Percentiles rank a stretch among this genome's conserved stretches.
phyloP scores from a whole-genome alignment of 2,329 filamentous ascomycete genomes.

The Tolypocladium cylindrosporum region DNA sequence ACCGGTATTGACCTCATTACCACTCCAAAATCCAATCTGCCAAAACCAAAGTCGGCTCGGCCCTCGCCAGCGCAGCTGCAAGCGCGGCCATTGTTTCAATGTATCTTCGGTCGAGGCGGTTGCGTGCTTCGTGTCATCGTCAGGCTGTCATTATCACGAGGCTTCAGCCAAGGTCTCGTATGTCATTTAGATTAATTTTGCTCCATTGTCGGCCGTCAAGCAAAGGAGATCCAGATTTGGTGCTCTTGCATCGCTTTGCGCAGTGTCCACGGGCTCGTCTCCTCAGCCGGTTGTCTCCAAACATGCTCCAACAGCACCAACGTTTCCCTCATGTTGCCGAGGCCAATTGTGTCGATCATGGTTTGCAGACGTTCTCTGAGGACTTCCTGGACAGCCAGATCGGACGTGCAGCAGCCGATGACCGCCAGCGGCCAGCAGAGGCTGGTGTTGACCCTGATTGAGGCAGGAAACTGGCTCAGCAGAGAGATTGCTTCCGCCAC shows the following conservation, averaged over 20 bases:
- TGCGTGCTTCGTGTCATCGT: too few species aligned
- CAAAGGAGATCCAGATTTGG: conserved; percentile 39
- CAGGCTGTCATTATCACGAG: too few species aligned
- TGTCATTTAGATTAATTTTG: not conserved
- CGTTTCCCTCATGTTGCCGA: conserved; percentile 36
- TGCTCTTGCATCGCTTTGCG: conserved; percentile 33
- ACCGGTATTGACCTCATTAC: too few species aligned
- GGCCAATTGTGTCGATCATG: conserved; percentile 26
- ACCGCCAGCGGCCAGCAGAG: conserved; percentile 29
- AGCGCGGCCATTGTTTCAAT: not conserved
- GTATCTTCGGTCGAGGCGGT: not conserved
- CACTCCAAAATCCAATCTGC: not conserved
- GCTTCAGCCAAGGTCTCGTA: not conserved
- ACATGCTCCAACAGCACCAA: conserved; percentile 29
- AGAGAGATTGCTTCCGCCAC: conserved; percentile 18
- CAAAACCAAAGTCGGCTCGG: not conserved
- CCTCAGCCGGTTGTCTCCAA: conserved; percentile 23
- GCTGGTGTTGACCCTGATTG: conserved; percentile 26
- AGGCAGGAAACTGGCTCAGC: conserved; percentile 20
- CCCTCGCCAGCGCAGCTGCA: not conserved
- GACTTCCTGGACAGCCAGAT: conserved; percentile 23
- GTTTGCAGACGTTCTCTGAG: conserved; percentile 21
- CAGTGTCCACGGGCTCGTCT: conserved; percentile 31
- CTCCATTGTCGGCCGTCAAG: conserved; percentile 14
- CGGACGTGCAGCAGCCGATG: conserved; percentile 24